Evolutionary conservation across 176 grass and related monocot species (phyloP).

Genomic region (Paspalum notatum): DNA sequence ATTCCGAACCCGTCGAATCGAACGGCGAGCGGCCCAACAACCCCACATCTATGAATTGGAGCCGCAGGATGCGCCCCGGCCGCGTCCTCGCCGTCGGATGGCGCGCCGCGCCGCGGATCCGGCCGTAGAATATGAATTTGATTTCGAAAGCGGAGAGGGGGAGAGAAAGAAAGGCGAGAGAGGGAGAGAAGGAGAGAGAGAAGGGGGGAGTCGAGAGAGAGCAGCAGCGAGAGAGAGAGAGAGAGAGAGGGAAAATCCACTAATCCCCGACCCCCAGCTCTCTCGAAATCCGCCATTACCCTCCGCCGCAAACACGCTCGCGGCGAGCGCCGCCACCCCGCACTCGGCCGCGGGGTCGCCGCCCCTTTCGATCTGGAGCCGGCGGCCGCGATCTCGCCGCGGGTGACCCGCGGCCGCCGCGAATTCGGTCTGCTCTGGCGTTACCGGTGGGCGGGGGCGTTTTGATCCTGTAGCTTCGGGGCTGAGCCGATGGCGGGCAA

Average conservation of each 20-base stretch:
- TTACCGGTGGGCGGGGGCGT: slow-evolving; percentile 19
- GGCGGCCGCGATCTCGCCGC: slow-evolving; percentile 36
- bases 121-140: slow-evolving; percentile 92
- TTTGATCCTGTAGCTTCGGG: slow-evolving; percentile 52
- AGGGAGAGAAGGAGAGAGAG: slow-evolving; percentile 14
- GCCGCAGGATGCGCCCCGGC: slow-evolving; percentile 44
- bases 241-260: slow-evolving; percentile 48
- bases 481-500: slow-evolving; percentile 54
- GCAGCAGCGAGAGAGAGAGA: slow-evolving; percentile 31
- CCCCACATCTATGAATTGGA: slow-evolving; percentile 76
- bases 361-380: slow-evolving; percentile 28
- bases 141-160: slow-evolving; percentile 89
- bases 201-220: slow-evolving; percentile 43
- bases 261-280: slow-evolving; percentile 37
- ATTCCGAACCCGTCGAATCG: slow-evolving; percentile 37
- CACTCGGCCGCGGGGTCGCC: slow-evolving; percentile 31
- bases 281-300: slow-evolving; percentile 48
- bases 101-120: slow-evolving; percentile 11
- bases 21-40: slow-evolving; percentile 56
- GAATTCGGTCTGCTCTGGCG: slow-evolving; percentile 41
- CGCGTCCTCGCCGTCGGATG: slow-evolving; percentile 36
- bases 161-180: slow-evolving; percentile 59
- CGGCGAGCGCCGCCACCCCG: slow-evolving; percentile 30
- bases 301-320: slow-evolving; percentile 43
- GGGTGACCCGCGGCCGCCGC: background rate